Conservation (phyloP, 495 filamentous ascomycete species). For the Neurospora sp. region DNA sequence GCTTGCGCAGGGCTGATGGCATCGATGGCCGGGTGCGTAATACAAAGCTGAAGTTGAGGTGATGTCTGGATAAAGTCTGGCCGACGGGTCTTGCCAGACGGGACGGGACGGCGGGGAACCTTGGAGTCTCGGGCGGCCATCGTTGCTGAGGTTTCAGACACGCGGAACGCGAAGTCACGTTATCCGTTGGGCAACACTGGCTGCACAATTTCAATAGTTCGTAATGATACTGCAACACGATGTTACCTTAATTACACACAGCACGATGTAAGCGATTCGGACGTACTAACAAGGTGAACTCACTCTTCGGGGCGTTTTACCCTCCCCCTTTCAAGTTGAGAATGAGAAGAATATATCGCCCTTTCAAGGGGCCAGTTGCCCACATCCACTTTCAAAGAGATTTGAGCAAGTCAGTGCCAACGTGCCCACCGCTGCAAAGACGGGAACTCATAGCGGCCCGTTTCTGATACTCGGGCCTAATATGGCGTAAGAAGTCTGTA, state of each 20-base stretch:
- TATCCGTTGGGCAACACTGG: not conserved
- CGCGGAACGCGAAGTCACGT: not conserved
- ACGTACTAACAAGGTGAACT: not conserved
- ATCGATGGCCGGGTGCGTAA: not conserved
- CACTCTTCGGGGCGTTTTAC: not conserved
- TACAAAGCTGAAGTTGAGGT: not conserved
- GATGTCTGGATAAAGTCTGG: not conserved
- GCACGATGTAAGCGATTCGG: not conserved
- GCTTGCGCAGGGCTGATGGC: not conserved
- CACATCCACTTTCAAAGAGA: not conserved
- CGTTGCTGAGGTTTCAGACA: constrained; percentile 1
- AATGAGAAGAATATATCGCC: not conserved
- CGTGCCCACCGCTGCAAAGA: not conserved
- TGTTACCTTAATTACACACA: not conserved
- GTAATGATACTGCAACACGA: not conserved
- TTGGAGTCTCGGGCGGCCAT: not conserved
- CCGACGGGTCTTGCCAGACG: not conserved
- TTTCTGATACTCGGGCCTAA: not conserved
- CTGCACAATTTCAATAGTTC: not conserved
- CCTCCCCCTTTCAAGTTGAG: not conserved
- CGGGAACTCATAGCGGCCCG: not conserved
- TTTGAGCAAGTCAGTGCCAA: not conserved
- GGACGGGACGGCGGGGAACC: not conserved
- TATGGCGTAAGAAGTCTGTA: not conserved
- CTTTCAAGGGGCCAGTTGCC: not conserved